Evolutionary conservation across 495 filamentous ascomycete species (phyloP).

Genomic region (Lasiosphaeria ovina): DNA sequence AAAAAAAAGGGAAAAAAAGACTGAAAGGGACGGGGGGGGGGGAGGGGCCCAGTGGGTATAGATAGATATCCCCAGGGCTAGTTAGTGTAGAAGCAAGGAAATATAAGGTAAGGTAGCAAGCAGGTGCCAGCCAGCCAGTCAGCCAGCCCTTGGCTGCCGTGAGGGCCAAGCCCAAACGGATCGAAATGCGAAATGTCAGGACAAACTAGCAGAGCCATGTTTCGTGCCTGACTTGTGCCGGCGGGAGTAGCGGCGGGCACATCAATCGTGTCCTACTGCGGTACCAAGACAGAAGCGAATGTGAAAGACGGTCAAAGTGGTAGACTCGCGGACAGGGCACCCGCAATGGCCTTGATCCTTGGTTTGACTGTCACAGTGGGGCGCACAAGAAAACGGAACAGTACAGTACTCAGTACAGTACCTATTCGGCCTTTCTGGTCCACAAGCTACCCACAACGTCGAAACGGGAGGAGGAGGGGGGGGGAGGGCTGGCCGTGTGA

Average conservation of each 20-base stretch:
- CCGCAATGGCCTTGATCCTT: slow-evolving; percentile 28
- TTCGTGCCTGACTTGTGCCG: background rate
- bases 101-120: slow-evolving; percentile 9
- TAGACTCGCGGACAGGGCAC: slow-evolving; percentile 25
- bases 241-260: slow-evolving; percentile 14
- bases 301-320: slow-evolving; percentile 22
- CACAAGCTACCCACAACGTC: slow-evolving; percentile 13
- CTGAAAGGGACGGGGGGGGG: background rate
- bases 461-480: slow-evolving; percentile 14
- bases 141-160: slow-evolving; percentile 2
- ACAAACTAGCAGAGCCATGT: slow-evolving; percentile 3
- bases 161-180: background rate
- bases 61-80: background rate
- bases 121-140: background rate
- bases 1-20: slow-evolving; percentile 4
- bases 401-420: slow-evolving; percentile 12
- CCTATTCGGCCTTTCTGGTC: slow-evolving; percentile 9
- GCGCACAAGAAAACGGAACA: slow-evolving; percentile 17
- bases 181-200: background rate
- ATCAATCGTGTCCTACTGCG: slow-evolving; percentile 12
- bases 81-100: slow-evolving; percentile 17
- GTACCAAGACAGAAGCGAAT: slow-evolving; percentile 11
- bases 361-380: slow-evolving; percentile 30
- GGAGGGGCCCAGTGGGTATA: slow-evolving; percentile 6
- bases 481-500: slow-evolving; percentile 1